phyloP scores from a whole-genome alignment of 495 filamentous ascomycete genomes.

The Neurospora sublineolata region DNA sequence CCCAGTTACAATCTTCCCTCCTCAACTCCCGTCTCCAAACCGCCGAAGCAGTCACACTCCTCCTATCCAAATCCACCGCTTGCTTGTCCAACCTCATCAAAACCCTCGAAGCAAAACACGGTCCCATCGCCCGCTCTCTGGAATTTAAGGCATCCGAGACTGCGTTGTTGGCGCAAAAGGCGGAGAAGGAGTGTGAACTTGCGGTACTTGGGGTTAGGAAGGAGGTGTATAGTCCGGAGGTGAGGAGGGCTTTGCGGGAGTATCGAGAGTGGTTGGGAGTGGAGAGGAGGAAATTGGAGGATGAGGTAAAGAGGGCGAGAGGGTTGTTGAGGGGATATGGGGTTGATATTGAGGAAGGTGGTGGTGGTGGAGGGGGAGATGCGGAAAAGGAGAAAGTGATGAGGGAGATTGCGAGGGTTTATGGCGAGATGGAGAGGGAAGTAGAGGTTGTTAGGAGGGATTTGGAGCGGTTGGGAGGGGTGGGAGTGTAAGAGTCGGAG shows the following conservation, averaged over 20 bases:
- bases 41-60: conserved; percentile 16
- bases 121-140: conserved; percentile 49
- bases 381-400: conserved; percentile 31
- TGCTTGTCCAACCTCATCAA: conserved; percentile 25
- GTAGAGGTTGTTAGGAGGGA: conserved; percentile 46
- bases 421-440: conserved; percentile 41
- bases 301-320: conserved; percentile 17
- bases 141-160: conserved; percentile 46
- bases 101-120: conserved; percentile 47
- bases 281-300: no score
- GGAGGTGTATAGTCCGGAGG: background rate
- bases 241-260: conserved; percentile 38
- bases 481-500: no score
- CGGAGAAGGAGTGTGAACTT: conserved; percentile 23
- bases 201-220: conserved; percentile 12
- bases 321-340: background rate
- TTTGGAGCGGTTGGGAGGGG: conserved; percentile 39
- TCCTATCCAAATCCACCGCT: conserved; percentile 17
- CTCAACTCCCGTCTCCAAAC: conserved; percentile 15
- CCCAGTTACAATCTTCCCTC: conserved; percentile 5
- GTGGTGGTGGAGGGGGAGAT: conserved; percentile 4
- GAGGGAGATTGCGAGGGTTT: conserved; percentile 44
- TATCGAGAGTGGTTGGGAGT: conserved; percentile 1
- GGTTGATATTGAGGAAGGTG: conserved; percentile 26
- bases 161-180: conserved; percentile 41